A percentile compares a stretch with the other conserved stretches of the same genome.
Conservation (phyloP, 2,329 filamentous ascomycete genomes). For the Scytalidium sp. region DNA sequence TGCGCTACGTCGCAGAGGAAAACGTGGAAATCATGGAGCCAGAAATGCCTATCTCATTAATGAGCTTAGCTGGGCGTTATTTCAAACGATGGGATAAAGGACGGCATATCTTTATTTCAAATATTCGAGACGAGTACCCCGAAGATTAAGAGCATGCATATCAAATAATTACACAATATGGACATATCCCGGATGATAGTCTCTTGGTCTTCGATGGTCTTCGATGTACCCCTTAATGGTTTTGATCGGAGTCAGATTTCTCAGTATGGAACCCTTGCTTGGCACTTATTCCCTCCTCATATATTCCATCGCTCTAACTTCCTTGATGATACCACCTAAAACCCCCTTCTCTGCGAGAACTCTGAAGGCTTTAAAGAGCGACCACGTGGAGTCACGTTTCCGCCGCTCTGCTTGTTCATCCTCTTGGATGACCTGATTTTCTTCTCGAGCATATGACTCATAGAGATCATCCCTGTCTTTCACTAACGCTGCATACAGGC, state of each 20-base stretch:
- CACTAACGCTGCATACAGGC: conserved; percentile 36
- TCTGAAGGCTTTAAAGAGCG: conserved; percentile 66
- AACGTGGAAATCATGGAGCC: conserved; percentile 66
- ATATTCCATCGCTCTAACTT: conserved; percentile 1
- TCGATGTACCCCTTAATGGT: neutral
- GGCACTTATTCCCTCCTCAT: neutral
- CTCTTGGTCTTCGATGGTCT: neutral
- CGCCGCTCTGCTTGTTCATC: conserved; percentile 51
- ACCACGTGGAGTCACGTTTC: conserved; percentile 66
- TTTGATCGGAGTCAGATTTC: no score
- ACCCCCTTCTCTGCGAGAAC: conserved; percentile 65
- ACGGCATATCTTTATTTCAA: conserved; percentile 74
- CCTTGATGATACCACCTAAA: conserved; percentile 42
- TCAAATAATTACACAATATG: no score
- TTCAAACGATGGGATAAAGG: conserved; percentile 81
- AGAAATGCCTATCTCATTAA: conserved; percentile 55
- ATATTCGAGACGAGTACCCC: conserved; percentile 78
- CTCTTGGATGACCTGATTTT: conserved; percentile 42
- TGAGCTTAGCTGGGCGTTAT: conserved; percentile 73
- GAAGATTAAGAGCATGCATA: conserved; percentile 57
- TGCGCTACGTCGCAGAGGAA: conserved; percentile 76
- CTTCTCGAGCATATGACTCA: conserved; percentile 46
- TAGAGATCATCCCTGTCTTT: conserved; percentile 39
- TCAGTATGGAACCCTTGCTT: no score
- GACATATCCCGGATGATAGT: no score